These are phyloP conservation scores for Penicillium ochrochloron DNA, from an alignment of 495 filamentous ascomycete genomes.

Conservation along the genomic window DNA sequence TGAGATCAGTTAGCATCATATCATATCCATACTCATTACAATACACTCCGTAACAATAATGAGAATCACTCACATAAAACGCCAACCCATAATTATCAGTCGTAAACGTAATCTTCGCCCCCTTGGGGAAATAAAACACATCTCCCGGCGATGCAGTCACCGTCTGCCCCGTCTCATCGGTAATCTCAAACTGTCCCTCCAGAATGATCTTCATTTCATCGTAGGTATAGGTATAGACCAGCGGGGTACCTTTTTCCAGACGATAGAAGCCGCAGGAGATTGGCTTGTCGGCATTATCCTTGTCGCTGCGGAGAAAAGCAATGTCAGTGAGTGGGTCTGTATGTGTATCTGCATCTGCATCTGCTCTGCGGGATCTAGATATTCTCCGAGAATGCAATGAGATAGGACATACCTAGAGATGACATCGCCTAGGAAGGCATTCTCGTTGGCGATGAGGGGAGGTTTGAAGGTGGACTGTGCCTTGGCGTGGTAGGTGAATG, in stretches of 20 bases:
- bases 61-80: constrained; percentile 61
- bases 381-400: neutral
- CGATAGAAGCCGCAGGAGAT: constrained; percentile 75
- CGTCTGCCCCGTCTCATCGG: constrained; percentile 70
- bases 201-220: constrained; percentile 83
- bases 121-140: constrained; percentile 80
- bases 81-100: constrained; percentile 72
- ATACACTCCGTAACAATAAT: too few species aligned
- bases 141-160: constrained; percentile 71
- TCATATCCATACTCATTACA: neutral
- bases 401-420: constrained; percentile 53
- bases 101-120: constrained; percentile 75
- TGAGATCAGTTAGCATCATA: constrained; percentile 21
- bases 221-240: constrained; percentile 77
- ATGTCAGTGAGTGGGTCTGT: constrained; percentile 7
- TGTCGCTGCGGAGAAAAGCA: constrained; percentile 44
- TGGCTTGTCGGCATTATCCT: constrained; percentile 62
- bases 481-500: constrained; percentile 58
- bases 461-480: constrained; percentile 70
- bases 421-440: constrained; percentile 73
- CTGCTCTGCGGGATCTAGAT: neutral
- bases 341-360: neutral
- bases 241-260: constrained; percentile 71
- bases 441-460: constrained; percentile 74
- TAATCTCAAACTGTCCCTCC: constrained; percentile 75